Conservation (phyloP, 2,329 filamentous ascomycete species). For the Mycosphaerella arachidis region DNA sequence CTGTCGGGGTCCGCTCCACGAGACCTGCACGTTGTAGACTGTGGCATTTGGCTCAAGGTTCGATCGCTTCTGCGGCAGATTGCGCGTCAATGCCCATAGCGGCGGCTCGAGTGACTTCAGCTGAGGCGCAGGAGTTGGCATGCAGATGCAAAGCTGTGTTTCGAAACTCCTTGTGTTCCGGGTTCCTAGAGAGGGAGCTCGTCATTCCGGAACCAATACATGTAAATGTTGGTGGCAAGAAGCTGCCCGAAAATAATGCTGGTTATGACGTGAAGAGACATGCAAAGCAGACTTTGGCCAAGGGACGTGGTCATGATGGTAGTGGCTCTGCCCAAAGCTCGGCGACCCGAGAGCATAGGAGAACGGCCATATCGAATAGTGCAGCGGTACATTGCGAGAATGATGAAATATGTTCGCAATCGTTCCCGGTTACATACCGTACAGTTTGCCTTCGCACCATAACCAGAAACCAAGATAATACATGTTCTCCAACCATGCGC, state of each 20-base stretch:
- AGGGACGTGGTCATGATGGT: background rate
- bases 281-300: background rate
- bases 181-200: background rate
- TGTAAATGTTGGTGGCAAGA: background rate
- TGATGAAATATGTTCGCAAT: background rate
- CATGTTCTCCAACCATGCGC: background rate
- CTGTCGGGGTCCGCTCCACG: background rate
- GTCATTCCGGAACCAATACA: background rate
- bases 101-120: background rate
- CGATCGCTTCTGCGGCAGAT: slow-evolving; percentile 1
- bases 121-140: slow-evolving; percentile 4
- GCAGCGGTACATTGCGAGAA: too few species aligned
- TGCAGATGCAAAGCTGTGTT: background rate
- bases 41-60: slow-evolving; percentile 20
- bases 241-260: background rate
- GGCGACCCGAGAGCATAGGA: background rate
- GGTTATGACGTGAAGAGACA: background rate
- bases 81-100: background rate
- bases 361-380: too few species aligned
- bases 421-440: background rate
- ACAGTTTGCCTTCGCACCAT: slow-evolving; percentile 4
- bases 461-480: background rate
- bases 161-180: background rate
- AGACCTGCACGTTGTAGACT: background rate
- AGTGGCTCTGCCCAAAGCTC: background rate